Conservation (phyloP, 2,329 filamentous ascomycete genomes). For the Teratosphaeria pseudoeucalypti region DNA sequence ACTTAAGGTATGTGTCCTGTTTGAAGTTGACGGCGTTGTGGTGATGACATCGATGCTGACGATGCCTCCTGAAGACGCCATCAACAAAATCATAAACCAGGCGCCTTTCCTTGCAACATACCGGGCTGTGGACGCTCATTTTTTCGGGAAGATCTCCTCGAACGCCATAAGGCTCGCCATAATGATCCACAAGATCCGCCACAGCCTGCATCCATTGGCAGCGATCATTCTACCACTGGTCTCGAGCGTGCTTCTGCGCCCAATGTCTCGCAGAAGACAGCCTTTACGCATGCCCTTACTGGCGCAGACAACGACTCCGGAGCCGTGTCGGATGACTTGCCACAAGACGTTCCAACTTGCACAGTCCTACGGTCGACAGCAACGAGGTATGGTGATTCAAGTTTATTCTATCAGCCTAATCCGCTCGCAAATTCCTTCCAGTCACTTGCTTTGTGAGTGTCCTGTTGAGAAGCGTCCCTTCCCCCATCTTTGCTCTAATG, state of each 20-base stretch:
- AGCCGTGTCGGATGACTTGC: background rate
- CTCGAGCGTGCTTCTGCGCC: background rate
- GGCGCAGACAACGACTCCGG: background rate
- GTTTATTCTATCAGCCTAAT: slow-evolving; percentile 6
- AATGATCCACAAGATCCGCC: slow-evolving; percentile 14
- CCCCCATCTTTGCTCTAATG: background rate
- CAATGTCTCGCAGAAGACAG: background rate
- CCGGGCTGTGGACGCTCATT: slow-evolving; percentile 34
- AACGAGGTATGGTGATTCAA: slow-evolving; percentile 12
- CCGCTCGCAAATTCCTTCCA: slow-evolving; percentile 5
- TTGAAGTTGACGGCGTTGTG: background rate
- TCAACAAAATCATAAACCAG: slow-evolving; percentile 36
- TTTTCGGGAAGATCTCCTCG: slow-evolving; percentile 34
- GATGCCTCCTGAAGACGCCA: slow-evolving; percentile 28
- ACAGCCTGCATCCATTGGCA: slow-evolving; percentile 15
- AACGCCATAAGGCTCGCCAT: slow-evolving; percentile 35
- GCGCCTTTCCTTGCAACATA: slow-evolving; percentile 31
- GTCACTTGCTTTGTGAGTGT: slow-evolving; percentile 8
- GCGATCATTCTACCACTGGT: slow-evolving; percentile 10
- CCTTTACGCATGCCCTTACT: background rate
- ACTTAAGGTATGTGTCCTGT: slow-evolving; percentile 28
- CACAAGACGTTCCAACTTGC: slow-evolving; percentile 3
- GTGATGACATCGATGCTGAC: background rate
- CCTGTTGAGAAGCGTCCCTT: background rate
- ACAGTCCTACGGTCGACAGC: slow-evolving; percentile 1